phyloP scores from a whole-genome alignment of 2,329 filamentous ascomycete genomes.

The Clarireedia monteithiana region DNA sequence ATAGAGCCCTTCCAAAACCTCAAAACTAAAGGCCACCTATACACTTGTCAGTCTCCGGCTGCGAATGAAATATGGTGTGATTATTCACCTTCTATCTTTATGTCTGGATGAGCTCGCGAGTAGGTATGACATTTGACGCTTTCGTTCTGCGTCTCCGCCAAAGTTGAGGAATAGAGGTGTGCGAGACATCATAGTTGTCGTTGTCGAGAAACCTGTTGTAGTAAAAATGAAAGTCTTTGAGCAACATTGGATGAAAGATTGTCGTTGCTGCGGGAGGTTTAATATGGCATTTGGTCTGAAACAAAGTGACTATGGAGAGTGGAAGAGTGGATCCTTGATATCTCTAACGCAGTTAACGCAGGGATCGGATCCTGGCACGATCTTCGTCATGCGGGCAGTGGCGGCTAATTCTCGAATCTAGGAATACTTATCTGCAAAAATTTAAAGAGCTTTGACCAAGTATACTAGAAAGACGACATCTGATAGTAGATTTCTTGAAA shows the following conservation, averaged over 20 bases:
- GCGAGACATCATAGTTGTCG: conserved; percentile 15
- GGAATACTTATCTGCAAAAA: background rate
- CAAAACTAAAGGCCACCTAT: conserved; percentile 53
- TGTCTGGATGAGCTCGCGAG: conserved; percentile 25
- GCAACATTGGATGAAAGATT: background rate
- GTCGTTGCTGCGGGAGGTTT: background rate
- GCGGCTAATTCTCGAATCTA: background rate
- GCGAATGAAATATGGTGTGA: background rate
- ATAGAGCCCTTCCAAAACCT: conserved; percentile 58
- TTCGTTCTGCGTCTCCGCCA: conserved; percentile 9
- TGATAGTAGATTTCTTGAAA: too few species aligned
- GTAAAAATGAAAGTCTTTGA: background rate
- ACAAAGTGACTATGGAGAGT: background rate
- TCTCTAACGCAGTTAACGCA: background rate
- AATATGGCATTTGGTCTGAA: background rate
- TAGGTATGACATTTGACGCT: conserved; percentile 16
- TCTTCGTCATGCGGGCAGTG: background rate
- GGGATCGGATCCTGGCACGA: background rate
- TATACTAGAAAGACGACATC: background rate
- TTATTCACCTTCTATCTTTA: conserved; percentile 24
- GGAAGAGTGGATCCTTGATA: background rate
- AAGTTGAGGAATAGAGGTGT: conserved; percentile 18
- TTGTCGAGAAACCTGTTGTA: background rate
- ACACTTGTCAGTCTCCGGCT: conserved; percentile 16
- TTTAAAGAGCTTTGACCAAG: background rate